These are phyloP conservation scores for Apophysomyces sp. DNA, from an alignment of 371 early-diverging fungal genomes.

Conservation along the genomic window DNA sequence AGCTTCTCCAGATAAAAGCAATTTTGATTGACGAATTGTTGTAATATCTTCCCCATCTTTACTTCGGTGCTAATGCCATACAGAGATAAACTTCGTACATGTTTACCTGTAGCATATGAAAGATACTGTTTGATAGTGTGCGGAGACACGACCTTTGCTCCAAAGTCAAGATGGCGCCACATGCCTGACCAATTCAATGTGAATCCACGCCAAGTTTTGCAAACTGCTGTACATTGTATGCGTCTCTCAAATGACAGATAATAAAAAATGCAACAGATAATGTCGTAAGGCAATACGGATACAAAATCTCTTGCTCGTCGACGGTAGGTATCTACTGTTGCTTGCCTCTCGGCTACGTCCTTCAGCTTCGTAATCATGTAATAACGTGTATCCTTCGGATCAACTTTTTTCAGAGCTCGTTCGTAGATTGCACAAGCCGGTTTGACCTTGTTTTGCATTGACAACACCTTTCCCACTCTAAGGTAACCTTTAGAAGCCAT, in stretches of 20 bases:
- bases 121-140: conserved; percentile 22
- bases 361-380: conserved; percentile 3
- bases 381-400: conserved; percentile 21
- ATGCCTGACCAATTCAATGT: conserved; percentile 29
- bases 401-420: conserved; percentile 18
- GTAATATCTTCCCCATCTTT: conserved; percentile 12
- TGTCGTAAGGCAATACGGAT: conserved; percentile 31
- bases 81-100: conserved; percentile 23
- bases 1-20: conserved; percentile 31
- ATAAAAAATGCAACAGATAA: conserved; percentile 29
- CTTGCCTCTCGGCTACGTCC: not conserved
- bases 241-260: conserved; percentile 34
- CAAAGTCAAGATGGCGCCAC: conserved; percentile 40
- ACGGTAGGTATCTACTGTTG: not conserved
- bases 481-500: conserved; percentile 37
- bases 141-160: conserved; percentile 4
- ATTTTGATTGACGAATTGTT: conserved; percentile 23
- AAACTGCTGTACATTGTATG: conserved; percentile 33
- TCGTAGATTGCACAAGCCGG: conserved; percentile 21
- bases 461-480: conserved; percentile 29
- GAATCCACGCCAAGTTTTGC: conserved; percentile 30
- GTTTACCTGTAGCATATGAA: conserved; percentile 21
- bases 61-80: not conserved
- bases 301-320: conserved; percentile 18
- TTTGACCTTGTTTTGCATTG: conserved; percentile 12